Evolutionary conservation across 1,284 basidiomycete genomes (phyloP), one percentile per base, ranked within the genome.

Genomic region (Malassezia psittaci): DNA sequence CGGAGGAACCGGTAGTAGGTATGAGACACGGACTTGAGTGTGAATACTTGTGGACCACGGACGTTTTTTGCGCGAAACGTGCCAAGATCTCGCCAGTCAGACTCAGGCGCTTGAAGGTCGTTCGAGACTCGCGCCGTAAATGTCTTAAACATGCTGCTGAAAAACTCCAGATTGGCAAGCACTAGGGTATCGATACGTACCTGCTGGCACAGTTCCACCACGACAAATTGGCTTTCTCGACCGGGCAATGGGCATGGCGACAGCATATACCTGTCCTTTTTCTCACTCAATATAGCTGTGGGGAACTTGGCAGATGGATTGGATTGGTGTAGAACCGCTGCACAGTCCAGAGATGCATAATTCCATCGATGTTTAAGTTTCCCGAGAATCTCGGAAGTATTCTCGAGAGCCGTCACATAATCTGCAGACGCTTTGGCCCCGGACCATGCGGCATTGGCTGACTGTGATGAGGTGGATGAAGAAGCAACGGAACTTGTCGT

Each of bases 151-250:
- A 96, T 87, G 10, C 91, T 90, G 65, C 87, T 90, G 78, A 96
- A 99, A 78, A 96, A 96, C 77, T 98, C 93, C 75, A 88, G 94
- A 69, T 96, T 94, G 51, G 90, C 91, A 6, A 99, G 78, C 72
- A 96, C 90, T 48, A 98, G 82, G 0, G 90, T 93, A 75, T 98
- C 91, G 67, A 96, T 89, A 45, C 87, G 80, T 64, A 98, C 90
- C 74, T 96, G 93, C 65, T 96, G 91, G 77, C 94, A 99, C 6
- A 96, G 83, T 76, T 98, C 94, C 41, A 96, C 85, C 29, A 96
- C 83, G 18, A 96, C 86, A 76, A 85, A 96, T 68, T 94, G 88
- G 16, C 63, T 59, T 16, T 55, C 51, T 16, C 38, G 41, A 21
- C 32, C 21, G 0, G 44, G 24, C 35, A 80, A 78, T 24, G 81